phyloP scores from a whole-genome alignment of 192 early-diverging fungal species.

The Pilaira anomala region DNA sequence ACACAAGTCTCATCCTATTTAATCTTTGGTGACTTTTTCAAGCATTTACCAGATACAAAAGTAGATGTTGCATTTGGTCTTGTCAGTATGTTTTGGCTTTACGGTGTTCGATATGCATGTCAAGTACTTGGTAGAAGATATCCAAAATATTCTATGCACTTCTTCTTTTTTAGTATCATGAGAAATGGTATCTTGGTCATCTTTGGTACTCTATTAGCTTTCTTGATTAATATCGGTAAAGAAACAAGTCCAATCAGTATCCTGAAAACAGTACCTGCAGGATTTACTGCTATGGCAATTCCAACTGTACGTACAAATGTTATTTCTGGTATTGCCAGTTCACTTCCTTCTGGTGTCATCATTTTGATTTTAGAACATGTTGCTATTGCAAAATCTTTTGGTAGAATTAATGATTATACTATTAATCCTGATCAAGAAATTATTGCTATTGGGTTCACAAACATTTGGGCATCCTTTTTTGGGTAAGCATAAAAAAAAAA shows the following conservation, averaged over 20 bases:
- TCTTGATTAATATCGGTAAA: conserved; percentile 49
- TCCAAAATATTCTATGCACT: conserved; percentile 44
- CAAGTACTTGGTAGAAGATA: conserved; percentile 41
- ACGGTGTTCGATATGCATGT: conserved; percentile 39
- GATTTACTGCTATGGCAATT: conserved; percentile 62
- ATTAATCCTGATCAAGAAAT: conserved; percentile 85
- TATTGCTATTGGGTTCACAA: conserved; percentile 85
- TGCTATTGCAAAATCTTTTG: conserved; percentile 89
- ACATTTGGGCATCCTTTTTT: conserved; percentile 85
- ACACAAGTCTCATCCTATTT: conserved; percentile 68
- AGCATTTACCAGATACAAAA: conserved; percentile 49
- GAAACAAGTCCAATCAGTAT: conserved; percentile 57
- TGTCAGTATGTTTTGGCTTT: conserved; percentile 40
- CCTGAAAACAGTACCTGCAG: conserved; percentile 75
- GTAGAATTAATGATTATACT: conserved; percentile 81
- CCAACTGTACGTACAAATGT: conserved; percentile 50
- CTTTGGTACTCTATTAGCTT: conserved; percentile 77
- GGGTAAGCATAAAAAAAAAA: conserved; percentile 40
- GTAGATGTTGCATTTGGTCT: conserved; percentile 65
- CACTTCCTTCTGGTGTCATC: conserved; percentile 66
- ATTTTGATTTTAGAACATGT: conserved; percentile 89
- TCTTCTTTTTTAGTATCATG: conserved; percentile 68
- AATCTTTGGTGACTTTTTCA: conserved; percentile 37
- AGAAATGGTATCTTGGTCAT: conserved; percentile 75
- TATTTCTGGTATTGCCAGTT: conserved; percentile 52